Base-by-base conservation (phyloP, 129 eudicot genomes). In the Centella asiatica region DNA sequence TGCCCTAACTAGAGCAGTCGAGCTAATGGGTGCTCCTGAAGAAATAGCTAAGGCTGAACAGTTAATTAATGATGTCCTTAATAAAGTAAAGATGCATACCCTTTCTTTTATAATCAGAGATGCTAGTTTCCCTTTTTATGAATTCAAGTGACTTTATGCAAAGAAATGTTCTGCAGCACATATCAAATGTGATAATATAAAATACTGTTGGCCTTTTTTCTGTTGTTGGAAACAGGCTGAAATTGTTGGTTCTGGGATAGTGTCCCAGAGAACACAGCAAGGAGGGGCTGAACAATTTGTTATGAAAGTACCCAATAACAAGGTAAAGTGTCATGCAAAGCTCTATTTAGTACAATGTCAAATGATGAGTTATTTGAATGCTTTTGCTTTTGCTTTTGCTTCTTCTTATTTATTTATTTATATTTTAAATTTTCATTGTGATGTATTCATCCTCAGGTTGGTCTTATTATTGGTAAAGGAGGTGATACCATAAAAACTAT, bases 391-490 rank as follows among this genome's bases (percentile, higher is more conserved):
- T n/a, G n/a, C n/a, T n/a, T n/a, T n/a, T n/a, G n/a, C n/a, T n/a
- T n/a, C n/a, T n/a, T n/a, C n/a, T n/a, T n/a, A n/a, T n/a, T n/a
- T n/a, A n/a, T n/a, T n/a, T n/a, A n/a, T n/a, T n/a, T n/a, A n/a
- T n/a, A n/a, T n/a, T n/a, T n/a, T n/a, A n/a, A n/a, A n/a, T n/a
- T n/a, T n/a, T n/a, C n/a, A n/a, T n/a, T 42, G 2, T 5, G 5
- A 36, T 33, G 9, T 48, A 17, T 42, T 18, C 39, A 29, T 60
- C 69, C 76, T 17, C 80, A 93, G 99, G 99, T 93, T 68, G 99
- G 99, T 26, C 88, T 93, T 81, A 78, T 93, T 23, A 93, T 93
- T 78, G 99, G 99, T 65, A 93, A 93, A 81, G 96, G 96, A 15
- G 99, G 99, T 6, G 99, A 93, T 77, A 87, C 99, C 56, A 93